Evolutionary conservation across 1,139 yeast species (phyloP).

Genomic region (Pichia sp.): DNA sequence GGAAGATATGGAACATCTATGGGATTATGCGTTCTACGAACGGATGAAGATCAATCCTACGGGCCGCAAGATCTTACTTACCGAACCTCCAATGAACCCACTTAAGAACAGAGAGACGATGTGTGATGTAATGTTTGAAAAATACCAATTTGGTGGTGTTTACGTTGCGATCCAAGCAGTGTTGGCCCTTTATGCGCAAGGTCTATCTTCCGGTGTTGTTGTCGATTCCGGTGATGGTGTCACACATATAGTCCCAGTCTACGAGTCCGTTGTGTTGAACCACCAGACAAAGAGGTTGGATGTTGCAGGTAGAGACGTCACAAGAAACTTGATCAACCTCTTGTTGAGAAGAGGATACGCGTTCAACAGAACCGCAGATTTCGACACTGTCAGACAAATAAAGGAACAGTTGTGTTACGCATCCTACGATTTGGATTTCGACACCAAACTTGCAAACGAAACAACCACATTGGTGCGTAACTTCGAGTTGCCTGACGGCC

Average conservation of each 20-base stretch:
- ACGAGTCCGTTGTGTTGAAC: conserved; percentile 91
- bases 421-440: conserved; percentile 87
- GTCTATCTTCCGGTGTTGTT: conserved; percentile 95
- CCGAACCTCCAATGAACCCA: conserved; percentile 99
- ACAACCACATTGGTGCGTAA: conserved; percentile 90
- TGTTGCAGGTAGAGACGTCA: conserved; percentile 97
- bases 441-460: conserved; percentile 81
- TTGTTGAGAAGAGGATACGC: conserved; percentile 95
- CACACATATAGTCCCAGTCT: conserved; percentile 96
- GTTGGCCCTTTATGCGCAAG: conserved; percentile 94
- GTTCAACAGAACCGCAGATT: conserved; percentile 96
- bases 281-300: conserved; percentile 90
- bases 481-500: conserved; percentile 94
- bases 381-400: conserved; percentile 96
- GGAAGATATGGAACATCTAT: conserved; percentile 97
- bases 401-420: conserved; percentile 95
- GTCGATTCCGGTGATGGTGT: conserved; percentile 88
- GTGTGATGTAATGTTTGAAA: conserved; percentile 98
- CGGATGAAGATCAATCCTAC: conserved; percentile 75
- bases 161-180: conserved; percentile 99
- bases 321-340: conserved; percentile 85
- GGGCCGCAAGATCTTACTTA: conserved; percentile 77
- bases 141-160: conserved; percentile 91
- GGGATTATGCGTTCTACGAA: conserved; percentile 97
- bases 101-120: conserved; percentile 85